These are phyloP conservation scores for Tolypocladium guangdongense DNA, from an alignment of 2,329 filamentous ascomycete genomes.

Conservation along the genomic window DNA sequence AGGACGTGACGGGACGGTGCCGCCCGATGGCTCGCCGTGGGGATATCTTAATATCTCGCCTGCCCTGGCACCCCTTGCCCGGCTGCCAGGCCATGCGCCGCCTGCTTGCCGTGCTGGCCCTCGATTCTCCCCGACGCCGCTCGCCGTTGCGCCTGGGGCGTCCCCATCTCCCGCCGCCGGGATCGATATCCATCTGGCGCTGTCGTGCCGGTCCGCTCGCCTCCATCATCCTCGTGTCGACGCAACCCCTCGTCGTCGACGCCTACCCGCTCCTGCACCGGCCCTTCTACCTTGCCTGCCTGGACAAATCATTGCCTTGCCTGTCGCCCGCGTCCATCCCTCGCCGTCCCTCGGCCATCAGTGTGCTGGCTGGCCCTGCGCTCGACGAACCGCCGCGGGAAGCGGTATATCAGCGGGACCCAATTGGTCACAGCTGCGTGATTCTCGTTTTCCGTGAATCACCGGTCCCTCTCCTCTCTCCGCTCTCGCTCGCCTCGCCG, in stretches of 20 bases:
- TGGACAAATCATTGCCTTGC: not conserved
- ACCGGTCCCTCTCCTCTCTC: not conserved
- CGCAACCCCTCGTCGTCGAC: not conserved
- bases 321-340: not conserved
- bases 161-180: not conserved
- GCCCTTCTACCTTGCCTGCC: not conserved
- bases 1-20: not conserved
- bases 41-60: no score
- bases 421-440: not conserved
- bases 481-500: not conserved
- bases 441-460: not conserved
- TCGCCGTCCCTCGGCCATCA: not conserved
- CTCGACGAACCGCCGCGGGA: not conserved
- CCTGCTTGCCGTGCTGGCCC: not conserved
- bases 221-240: not conserved
- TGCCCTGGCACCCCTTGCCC: no score
- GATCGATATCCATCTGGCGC: not conserved
- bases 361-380: slow-evolving; percentile 1
- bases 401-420: not conserved
- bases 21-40: not conserved
- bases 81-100: not conserved
- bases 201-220: not conserved
- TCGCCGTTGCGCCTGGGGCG: not conserved
- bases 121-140: not conserved
- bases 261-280: not conserved